A percentile compares a stretch with the other conserved stretches of the same genome.
Conservation (phyloP, 345 rosid genomes). For the Murraya paniculata region DNA sequence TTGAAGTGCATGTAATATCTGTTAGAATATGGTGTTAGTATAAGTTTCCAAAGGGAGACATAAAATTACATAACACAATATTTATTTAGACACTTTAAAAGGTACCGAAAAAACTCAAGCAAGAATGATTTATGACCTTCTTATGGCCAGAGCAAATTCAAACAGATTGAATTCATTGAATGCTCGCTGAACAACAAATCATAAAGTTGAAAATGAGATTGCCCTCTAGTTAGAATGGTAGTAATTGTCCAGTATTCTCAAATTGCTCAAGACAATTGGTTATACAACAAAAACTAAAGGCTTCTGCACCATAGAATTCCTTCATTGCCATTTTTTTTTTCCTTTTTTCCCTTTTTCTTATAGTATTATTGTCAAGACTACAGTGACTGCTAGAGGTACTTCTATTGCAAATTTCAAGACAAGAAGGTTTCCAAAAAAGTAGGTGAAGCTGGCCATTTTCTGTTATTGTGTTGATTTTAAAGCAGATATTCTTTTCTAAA, state of each 20-base stretch:
- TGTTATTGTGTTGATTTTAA: neutral
- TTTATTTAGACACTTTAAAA: neutral
- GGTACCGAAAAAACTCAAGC: neutral
- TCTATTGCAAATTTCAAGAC: neutral
- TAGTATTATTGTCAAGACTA: neutral
- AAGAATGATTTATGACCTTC: neutral
- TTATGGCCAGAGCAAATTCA: neutral
- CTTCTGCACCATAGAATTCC: neutral
- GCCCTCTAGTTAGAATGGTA: neutral
- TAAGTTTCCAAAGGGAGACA: neutral
- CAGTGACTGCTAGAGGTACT: neutral
- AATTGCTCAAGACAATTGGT: neutral
- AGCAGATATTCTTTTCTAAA: neutral
- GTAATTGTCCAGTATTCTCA: too few species aligned
- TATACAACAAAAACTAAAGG: neutral
- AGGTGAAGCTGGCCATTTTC: neutral
- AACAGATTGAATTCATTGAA: neutral
- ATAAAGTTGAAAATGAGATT: neutral
- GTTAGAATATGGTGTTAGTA: slow-evolving; percentile 16
- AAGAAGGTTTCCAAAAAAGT: neutral
- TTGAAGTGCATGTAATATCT: slow-evolving; percentile 74
- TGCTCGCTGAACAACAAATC: neutral
- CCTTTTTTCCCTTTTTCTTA: too few species aligned
- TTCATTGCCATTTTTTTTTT: neutral
- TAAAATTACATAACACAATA: neutral